A percentile compares a stretch with the other conserved stretches of the same genome.
Conservation (phyloP, 75 land plant species). For the Selaginella tamariscina region DNA sequence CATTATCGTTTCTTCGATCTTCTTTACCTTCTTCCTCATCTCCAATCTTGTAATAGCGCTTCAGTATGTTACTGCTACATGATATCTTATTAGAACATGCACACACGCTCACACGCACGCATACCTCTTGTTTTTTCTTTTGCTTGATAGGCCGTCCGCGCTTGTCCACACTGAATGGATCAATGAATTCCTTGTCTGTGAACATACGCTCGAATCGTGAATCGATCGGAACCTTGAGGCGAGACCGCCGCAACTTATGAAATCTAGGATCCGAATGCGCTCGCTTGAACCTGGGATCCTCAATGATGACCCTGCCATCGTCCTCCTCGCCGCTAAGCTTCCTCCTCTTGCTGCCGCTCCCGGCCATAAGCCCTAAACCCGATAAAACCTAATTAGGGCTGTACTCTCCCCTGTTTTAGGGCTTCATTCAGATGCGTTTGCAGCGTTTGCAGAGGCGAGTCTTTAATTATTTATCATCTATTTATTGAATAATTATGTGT, state of each 20-base stretch:
- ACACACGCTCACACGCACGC: constrained; percentile 63
- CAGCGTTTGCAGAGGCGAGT: too few relatives aligned
- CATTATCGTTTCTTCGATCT: not conserved
- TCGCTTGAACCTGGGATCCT: constrained; percentile 50
- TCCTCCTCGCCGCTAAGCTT: not conserved
- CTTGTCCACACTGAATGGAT: constrained; percentile 49
- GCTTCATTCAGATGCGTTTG: too few relatives aligned
- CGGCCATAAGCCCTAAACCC: not conserved
- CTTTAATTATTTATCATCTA: too few relatives aligned
- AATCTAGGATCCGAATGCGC: constrained; percentile 72
- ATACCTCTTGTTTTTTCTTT: constrained; percentile 16
- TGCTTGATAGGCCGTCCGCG: constrained; percentile 40
- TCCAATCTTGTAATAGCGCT: constrained; percentile 36
- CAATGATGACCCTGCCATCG: constrained; percentile 20
- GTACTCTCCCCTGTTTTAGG: too few relatives aligned
- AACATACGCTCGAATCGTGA: constrained; percentile 61
- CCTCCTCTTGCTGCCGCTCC: not conserved
- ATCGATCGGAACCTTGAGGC: constrained; percentile 48
- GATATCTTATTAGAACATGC: constrained; percentile 23
- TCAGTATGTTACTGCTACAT: constrained; percentile 21
- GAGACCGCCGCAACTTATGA: constrained; percentile 43
- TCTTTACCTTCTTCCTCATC: constrained; percentile 17
- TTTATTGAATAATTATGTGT: too few relatives aligned
- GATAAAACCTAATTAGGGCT: too few relatives aligned
- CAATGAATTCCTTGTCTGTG: constrained; percentile 39